Percentiles rank a stretch among this genome's conserved stretches.
These are phyloP conservation scores for Marvania coccoides DNA, from an alignment of 139 green algal genomes.

Conservation along the genomic window DNA sequence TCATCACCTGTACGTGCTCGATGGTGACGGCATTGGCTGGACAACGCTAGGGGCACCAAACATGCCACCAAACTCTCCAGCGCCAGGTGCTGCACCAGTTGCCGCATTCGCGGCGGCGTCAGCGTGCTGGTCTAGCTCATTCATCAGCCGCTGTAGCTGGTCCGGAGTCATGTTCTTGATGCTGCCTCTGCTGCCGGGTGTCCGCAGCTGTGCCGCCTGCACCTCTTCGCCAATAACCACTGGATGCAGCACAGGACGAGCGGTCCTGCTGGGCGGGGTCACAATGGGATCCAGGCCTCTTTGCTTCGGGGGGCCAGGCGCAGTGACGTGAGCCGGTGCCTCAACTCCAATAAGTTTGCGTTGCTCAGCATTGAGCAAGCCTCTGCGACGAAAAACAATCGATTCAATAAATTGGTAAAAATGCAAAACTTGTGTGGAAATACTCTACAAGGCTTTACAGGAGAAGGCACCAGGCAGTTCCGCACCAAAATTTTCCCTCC, in stretches of 20 bases:
- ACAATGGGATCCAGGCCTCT: not conserved
- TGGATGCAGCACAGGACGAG: slow-evolving; percentile 14
- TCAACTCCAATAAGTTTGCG: not conserved
- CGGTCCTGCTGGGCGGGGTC: slow-evolving; percentile 7
- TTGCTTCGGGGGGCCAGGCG: not conserved
- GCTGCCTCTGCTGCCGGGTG: not conserved
- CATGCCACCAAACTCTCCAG: not conserved
- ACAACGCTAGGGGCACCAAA: no score
- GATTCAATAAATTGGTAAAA: no score
- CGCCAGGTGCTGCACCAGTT: not conserved
- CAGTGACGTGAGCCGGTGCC: not conserved
- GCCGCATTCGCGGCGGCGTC: not conserved
- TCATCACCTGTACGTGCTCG: no score
- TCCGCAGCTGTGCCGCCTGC: not conserved
- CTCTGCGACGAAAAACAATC: not conserved
- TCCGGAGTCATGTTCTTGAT: not conserved
- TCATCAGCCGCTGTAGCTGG: not conserved
- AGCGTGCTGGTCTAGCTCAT: not conserved
- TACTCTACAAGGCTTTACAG: not conserved
- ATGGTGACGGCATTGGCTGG: no score
- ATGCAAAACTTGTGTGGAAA: not conserved
- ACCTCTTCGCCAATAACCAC: not conserved
- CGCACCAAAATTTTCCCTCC: no score
- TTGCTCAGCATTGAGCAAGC: not conserved
- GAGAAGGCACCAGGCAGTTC: no score